phyloP scores from a whole-genome alignment of 768 basidiomycete genomes.

The Xerocomellus amylosporus region DNA sequence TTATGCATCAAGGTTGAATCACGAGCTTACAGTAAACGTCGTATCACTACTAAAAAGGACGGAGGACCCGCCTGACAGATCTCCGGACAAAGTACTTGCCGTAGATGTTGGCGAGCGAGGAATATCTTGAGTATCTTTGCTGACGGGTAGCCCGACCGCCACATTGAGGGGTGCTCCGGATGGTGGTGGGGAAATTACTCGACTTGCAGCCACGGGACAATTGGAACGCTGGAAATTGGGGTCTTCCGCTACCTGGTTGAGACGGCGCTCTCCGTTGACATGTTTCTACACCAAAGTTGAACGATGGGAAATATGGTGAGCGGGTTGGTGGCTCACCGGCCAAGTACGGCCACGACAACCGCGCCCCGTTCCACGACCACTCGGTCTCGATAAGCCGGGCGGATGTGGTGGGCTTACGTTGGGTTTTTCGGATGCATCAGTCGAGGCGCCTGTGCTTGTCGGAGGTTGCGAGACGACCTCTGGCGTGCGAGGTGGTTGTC shows the following conservation, averaged over 20 bases:
- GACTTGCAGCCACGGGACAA: neutral
- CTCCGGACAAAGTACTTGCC: constrained; percentile 18
- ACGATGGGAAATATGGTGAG: neutral
- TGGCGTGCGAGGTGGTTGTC: neutral
- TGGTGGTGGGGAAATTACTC: constrained; percentile 9
- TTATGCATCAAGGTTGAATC: neutral
- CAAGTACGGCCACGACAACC: neutral
- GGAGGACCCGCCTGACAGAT: constrained; percentile 12
- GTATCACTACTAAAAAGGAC: constrained; percentile 12
- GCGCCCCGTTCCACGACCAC: neutral
- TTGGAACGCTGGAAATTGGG: constrained; percentile 3
- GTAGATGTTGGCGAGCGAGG: constrained; percentile 17
- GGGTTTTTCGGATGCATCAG: neutral
- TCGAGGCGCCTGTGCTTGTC: neutral
- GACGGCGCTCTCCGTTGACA: neutral
- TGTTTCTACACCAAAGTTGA: constrained; percentile 5
- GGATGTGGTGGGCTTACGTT: constrained; percentile 9
- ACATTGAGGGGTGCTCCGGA: neutral
- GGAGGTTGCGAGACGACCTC: constrained; percentile 1
- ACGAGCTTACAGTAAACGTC: constrained; percentile 17
- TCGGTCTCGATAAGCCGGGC: constrained; percentile 6
- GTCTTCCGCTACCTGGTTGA: neutral
- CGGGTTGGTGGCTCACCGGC: constrained; percentile 1
- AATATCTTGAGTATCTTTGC: neutral
- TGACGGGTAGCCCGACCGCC: constrained; percentile 12